Percentiles rank a stretch among this genome's conserved stretches.
phyloP scores from a whole-genome alignment of 2,329 filamentous ascomycete genomes.

The Pseudogymnoascus sp. region DNA sequence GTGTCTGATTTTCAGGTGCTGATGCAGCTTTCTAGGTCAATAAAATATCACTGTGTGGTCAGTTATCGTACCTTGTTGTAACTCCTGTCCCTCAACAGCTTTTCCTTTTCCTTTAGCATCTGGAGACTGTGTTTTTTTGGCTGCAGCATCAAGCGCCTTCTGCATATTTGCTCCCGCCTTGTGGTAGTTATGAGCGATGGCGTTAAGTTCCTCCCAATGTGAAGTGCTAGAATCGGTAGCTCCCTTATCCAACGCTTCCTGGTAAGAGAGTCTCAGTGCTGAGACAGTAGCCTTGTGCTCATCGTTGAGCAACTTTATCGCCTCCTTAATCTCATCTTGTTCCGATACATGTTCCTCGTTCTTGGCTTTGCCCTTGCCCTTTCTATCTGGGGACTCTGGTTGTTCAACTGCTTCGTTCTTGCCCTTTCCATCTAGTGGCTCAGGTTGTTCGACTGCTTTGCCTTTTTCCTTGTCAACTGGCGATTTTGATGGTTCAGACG shows the following conservation, averaged over 20 bases:
- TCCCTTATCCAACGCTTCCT: conserved; percentile 44
- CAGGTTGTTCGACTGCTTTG: neutral
- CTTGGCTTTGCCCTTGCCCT: conserved; percentile 42
- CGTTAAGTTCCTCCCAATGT: conserved; percentile 44
- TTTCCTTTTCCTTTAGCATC: neutral
- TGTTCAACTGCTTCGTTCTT: neutral
- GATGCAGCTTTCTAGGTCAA: neutral
- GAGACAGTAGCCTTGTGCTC: conserved; percentile 46
- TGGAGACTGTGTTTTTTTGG: neutral
- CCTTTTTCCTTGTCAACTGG: neutral
- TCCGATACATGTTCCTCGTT: conserved; percentile 33
- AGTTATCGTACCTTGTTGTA: neutral
- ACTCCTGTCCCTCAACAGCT: neutral
- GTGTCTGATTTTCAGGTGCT: neutral
- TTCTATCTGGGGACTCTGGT: conserved; percentile 36
- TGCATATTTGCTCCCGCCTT: conserved; percentile 43
- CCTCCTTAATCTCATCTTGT: conserved; percentile 42
- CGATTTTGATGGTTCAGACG: neutral
- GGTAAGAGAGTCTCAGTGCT: conserved; percentile 48
- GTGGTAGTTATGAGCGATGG: conserved; percentile 48
- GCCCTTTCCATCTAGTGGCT: neutral
- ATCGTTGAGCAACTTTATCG: conserved; percentile 37
- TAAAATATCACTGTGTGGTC: neutral
- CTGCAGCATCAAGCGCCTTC: conserved; percentile 48
- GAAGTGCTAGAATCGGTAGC: conserved; percentile 38